Evolutionary conservation across 2,329 filamentous ascomycete species (phyloP), one percentile per base, ranked within the genome.

Genomic region (Tympanopsis confertula): DNA sequence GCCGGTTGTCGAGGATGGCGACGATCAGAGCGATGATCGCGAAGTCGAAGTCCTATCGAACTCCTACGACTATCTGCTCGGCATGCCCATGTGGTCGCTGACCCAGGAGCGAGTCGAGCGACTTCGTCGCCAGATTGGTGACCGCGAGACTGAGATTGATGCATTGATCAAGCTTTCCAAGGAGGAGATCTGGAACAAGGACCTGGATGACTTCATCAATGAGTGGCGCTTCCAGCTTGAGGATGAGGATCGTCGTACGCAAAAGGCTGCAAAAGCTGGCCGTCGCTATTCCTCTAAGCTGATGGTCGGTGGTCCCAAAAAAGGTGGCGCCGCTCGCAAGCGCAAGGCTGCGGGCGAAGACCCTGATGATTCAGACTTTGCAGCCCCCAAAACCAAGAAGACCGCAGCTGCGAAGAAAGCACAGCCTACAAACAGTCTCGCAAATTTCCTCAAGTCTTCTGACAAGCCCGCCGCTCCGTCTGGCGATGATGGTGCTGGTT

Each of bases 11-110:
- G 68, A 69, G 17, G 71, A 78, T 2, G 69, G 75, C 1, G 66
- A 70, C 1, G 69, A 72, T 12, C 73, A 78, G 1, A 71, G 69
- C 7, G 74, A 78, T 4, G 65, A 66, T 4, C 58, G 51, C 3
- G 58, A 62, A 13, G 51, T 48, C 4, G 71, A 72, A 29, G 63
- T 67, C 19, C 74, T 78, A 36, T 78, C 83, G 4, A 77, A 74
- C 46, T 86, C 91, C 51, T 98, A 82, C 50, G 89, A 96, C 54
- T 96, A 96, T 55, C 74, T 98, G 22, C 74, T 96, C 10, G 30
- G 30, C 30, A 94, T 98, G 86, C 75, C 89, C 39, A 88, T 98
- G 45, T 98, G 88, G 87, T 94, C 91, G 19, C 68, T 98, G 48
- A 98, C 93, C 0, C 76, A 85, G 50, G 91, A 98, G 60, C 84